phyloP scores from a whole-genome alignment of 2,329 filamentous ascomycete species.

The Epicoccum nigrum region DNA sequence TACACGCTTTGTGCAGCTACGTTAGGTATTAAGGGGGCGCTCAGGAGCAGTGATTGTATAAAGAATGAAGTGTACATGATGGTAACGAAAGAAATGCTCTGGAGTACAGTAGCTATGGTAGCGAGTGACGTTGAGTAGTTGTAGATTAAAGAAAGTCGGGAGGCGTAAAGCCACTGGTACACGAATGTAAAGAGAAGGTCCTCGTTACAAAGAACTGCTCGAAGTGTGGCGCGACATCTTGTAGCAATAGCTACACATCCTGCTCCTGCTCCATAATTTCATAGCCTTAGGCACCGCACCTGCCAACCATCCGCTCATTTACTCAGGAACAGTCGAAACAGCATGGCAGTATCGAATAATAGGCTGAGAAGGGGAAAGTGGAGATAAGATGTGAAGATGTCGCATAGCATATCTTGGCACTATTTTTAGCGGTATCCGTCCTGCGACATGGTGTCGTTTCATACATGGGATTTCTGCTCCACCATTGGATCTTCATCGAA shows the following conservation, averaged over 20 bases:
- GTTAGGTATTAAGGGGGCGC: constrained; percentile 27
- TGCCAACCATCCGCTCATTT: constrained; percentile 20
- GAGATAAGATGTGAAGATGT: constrained; percentile 6
- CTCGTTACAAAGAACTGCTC: not conserved
- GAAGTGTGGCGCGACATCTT: constrained; percentile 9
- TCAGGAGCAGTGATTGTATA: constrained; percentile 20
- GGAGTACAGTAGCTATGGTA: not conserved
- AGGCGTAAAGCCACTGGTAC: not conserved
- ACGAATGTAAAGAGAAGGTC: constrained; percentile 2
- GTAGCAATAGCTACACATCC: constrained; percentile 8
- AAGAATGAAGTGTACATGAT: constrained; percentile 28
- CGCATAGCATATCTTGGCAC: constrained; percentile 23
- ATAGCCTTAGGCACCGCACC: constrained; percentile 5
- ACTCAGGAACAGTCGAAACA: constrained; percentile 9
- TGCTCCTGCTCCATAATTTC: constrained; percentile 12
- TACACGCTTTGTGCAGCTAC: constrained; percentile 25
- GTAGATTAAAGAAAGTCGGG: not conserved
- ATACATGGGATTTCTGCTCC: not conserved
- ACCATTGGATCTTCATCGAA: constrained; percentile 11
- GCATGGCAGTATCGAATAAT: constrained; percentile 5
- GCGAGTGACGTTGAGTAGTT: not conserved
- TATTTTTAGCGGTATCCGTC: constrained; percentile 16
- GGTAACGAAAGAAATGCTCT: not conserved
- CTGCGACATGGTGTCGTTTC: constrained; percentile 17
- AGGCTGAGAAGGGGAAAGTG: constrained; percentile 14